Base-by-base conservation (phyloP, 345 rosid species). In the Heritiera fomes region DNA sequence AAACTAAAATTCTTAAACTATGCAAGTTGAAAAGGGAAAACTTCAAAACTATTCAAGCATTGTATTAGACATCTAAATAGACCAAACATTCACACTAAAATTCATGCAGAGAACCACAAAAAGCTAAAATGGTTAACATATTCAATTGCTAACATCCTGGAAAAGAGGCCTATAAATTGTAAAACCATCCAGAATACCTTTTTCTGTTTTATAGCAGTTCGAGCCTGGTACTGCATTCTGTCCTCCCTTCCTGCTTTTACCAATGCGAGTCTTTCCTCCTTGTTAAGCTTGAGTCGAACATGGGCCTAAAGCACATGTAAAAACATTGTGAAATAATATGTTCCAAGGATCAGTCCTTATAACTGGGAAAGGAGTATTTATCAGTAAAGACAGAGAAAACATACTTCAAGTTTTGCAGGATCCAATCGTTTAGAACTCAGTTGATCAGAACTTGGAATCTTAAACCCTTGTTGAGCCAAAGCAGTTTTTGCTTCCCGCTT, bases 171-270 rank as follows among this genome's bases (percentile, higher is more conserved):
- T 53, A 32, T 11, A 75, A 58, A 49, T 47, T 10, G 5, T 15
- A 18, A 56, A 73, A 50, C 79, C 9, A 55, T 63, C 7, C 8
- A 8, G 59, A 23, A 34, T 81, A 93, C 98, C 98, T 92, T 96
- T 49, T 96, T 94, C 86, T 94, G 90, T 79, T 92, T 96, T 40
- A 90, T 10, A 61, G 98, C 98, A 40, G 93, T 55, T 81, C 91
- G 88, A 81, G 98, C 81, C 80, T 78, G 79, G 84, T 84, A 96
- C 81, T 90, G 91, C 66, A 82, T 97, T 79, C 93, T 86, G 52
- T 88, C 98, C 84, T 96, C 98, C 77, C 99, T 89, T 56, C 99
- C 99, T 13, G 92, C 98, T 85, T 82, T 90, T 58, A 96, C 94
- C 30, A 90, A 71, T 28, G 89, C 97, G 64, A 96, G 85, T 75